Evolutionary conservation across 805 yeast genomes (phyloP).

Genomic region (Pichia heedii): DNA sequence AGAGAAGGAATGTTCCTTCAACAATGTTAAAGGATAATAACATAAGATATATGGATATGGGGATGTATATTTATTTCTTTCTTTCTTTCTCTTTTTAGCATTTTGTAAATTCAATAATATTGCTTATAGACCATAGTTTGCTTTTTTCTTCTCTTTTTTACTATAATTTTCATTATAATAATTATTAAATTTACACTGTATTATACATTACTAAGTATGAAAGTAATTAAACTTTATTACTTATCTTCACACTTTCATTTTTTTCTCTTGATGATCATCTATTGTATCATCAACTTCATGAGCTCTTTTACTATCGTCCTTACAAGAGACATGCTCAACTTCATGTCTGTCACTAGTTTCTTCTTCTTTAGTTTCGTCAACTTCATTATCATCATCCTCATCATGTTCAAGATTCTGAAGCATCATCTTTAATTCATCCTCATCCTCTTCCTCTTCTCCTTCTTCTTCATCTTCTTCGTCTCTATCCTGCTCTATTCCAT

Average conservation of each 20-base stretch:
- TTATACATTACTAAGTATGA: too few species aligned
- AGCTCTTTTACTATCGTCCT: neutral
- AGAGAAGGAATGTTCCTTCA: conserved; percentile 80
- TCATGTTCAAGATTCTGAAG: conserved; percentile 6
- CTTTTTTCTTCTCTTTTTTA: too few species aligned
- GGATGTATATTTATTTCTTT: too few species aligned
- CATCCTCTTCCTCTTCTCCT: conserved; percentile 1
- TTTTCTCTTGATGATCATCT: neutral
- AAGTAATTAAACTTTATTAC: too few species aligned
- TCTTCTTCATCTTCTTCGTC: neutral
- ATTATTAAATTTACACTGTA: neutral
- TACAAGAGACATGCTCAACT: neutral
- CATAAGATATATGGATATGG: too few species aligned
- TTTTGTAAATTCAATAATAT: neutral
- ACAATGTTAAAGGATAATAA: conserved; percentile 51
- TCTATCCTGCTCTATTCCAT: neutral
- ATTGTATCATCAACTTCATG: neutral
- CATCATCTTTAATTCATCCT: conserved; percentile 4
- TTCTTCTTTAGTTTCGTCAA: neutral
- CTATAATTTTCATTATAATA: too few species aligned
- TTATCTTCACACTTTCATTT: neutral
- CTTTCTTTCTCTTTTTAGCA: neutral
- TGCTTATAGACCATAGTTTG: neutral
- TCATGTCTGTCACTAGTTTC: neutral
- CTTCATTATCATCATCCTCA: conserved; percentile 1